These are phyloP conservation scores for Bryoglossum gracile DNA, from an alignment of 495 filamentous ascomycete species.

Conservation along the genomic window DNA sequence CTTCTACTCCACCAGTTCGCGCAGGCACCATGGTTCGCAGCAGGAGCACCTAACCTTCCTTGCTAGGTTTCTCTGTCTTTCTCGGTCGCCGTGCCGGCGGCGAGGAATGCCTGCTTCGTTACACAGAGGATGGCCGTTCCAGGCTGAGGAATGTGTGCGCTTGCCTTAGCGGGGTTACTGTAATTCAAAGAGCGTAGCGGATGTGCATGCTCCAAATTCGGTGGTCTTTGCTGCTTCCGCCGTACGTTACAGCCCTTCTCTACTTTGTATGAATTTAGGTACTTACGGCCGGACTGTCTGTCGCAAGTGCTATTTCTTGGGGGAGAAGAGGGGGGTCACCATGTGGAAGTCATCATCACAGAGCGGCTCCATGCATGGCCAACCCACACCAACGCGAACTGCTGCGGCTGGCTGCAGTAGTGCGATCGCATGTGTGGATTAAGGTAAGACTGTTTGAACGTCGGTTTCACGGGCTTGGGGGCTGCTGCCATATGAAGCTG, in stretches of 20 bases:
- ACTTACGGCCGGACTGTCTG: too few relatives aligned
- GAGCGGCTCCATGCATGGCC: not conserved
- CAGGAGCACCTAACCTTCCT: too few relatives aligned
- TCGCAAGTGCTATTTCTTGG: not conserved
- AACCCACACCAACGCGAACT: slow-evolving; percentile 1
- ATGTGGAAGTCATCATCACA: slow-evolving; percentile 1
- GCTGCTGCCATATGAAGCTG: slow-evolving; percentile 7
- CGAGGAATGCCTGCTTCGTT: slow-evolving; percentile 19
- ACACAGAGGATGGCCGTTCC: slow-evolving; percentile 4
- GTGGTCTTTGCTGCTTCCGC: too few relatives aligned
- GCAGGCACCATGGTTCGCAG: slow-evolving; percentile 13
- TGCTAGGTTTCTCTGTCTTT: too few relatives aligned
- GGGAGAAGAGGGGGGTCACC: not conserved
- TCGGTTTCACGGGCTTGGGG: slow-evolving; percentile 12
- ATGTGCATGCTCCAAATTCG: too few relatives aligned
- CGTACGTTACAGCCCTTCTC: too few relatives aligned
- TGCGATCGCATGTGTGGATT: slow-evolving; percentile 1
- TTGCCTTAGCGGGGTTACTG: too few relatives aligned
- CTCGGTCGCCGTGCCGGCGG: not conserved
- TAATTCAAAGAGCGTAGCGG: too few relatives aligned
- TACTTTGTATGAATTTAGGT: too few relatives aligned
- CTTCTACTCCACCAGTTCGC: slow-evolving; percentile 22
- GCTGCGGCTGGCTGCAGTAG: slow-evolving; percentile 16
- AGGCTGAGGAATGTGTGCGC: slow-evolving; percentile 15
- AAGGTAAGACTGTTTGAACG: slow-evolving; percentile 15